Percentiles rank a stretch among this genome's conserved stretches.
Conservation (phyloP, 2,329 filamentous ascomycete species). For the Nemania diffusa region DNA sequence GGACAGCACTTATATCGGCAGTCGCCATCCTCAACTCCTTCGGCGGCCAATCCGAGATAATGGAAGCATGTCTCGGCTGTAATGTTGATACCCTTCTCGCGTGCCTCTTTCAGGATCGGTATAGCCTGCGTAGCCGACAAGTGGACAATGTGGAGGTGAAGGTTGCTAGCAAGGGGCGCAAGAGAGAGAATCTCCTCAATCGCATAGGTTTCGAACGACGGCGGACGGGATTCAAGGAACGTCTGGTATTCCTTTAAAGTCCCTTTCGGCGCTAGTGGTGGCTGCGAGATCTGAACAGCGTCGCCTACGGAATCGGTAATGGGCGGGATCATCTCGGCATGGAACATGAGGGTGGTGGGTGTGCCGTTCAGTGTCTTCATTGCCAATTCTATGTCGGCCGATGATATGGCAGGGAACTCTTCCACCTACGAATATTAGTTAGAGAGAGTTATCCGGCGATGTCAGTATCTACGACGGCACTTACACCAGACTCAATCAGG, state of each 20-base stretch:
- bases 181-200: conserved; percentile 87
- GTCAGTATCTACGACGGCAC: conserved; percentile 49
- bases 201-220: conserved; percentile 90
- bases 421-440: conserved; percentile 71
- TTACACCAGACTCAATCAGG: conserved; percentile 92
- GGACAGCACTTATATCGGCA: conserved; percentile 96
- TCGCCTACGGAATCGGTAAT: conserved; percentile 83
- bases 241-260: conserved; percentile 83
- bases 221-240: conserved; percentile 90
- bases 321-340: conserved; percentile 97
- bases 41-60: conserved; percentile 86
- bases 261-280: conserved; percentile 76
- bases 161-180: conserved; percentile 79
- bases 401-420: conserved; percentile 92
- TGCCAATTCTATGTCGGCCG: conserved; percentile 79
- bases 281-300: conserved; percentile 74
- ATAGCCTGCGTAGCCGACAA: conserved; percentile 90
- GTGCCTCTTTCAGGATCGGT: conserved; percentile 79
- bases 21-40: conserved; percentile 84
- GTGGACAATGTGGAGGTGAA: conserved; percentile 93
- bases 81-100: conserved; percentile 79
- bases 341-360: conserved; percentile 96
- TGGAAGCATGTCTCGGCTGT: conserved; percentile 97
- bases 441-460: conserved; percentile 35
- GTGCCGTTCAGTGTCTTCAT: conserved; percentile 83